Percentiles rank a stretch among this genome's conserved stretches.
Evolutionary conservation across 2,329 filamentous ascomycete genomes (phyloP).

Genomic region (Ceratocystis colombiana): DNA sequence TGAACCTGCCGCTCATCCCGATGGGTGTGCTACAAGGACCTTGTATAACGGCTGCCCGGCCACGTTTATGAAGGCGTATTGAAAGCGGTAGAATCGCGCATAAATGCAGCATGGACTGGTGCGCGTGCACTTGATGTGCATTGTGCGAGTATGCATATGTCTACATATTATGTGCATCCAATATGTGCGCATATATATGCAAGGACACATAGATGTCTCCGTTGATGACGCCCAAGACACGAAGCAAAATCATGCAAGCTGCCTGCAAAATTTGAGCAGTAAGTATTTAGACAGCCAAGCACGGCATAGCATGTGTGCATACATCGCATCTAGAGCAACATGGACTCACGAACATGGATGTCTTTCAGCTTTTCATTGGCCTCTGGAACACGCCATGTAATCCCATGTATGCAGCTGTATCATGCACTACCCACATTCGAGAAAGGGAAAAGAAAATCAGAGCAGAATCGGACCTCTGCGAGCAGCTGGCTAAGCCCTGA

Average conservation of each 20-base stretch:
- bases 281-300: slow-evolving; percentile 4
- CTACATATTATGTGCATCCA: neutral
- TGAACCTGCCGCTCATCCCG: neutral
- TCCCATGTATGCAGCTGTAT: neutral
- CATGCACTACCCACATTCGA: neutral
- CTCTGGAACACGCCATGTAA: neutral
- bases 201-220: no score
- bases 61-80: no score
- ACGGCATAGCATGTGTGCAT: neutral
- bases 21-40: neutral
- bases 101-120: no score
- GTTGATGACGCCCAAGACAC: slow-evolving; percentile 2
- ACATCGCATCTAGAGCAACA: neutral
- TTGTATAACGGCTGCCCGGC: no score
- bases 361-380: slow-evolving; percentile 12
- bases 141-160: neutral
- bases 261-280: neutral
- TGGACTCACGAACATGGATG: neutral
- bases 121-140: no score
- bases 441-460: neutral
- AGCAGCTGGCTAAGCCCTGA: neutral
- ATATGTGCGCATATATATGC: neutral
- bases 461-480: neutral
- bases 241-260: neutral
- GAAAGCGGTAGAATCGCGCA: no score